Evolutionary conservation across 768 basidiomycete genomes (phyloP).

Genomic region (Agrocybe praecox): DNA sequence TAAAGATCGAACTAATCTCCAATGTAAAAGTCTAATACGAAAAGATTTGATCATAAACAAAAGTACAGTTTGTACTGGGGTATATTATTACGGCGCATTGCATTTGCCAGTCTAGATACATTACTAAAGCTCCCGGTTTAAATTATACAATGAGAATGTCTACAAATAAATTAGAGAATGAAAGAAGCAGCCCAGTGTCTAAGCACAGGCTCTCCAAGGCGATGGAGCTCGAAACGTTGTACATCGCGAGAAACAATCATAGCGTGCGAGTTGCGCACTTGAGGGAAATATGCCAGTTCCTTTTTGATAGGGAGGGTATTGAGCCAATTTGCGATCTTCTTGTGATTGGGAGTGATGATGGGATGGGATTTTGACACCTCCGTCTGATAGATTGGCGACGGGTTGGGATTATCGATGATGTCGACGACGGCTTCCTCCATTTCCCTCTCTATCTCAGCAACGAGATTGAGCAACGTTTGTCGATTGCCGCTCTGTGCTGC

Average conservation of each 20-base stretch:
- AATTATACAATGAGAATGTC: not conserved
- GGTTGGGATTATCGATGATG: conserved; percentile 49
- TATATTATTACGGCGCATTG: not conserved
- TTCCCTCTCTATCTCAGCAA: conserved; percentile 59
- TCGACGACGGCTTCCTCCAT: conserved; percentile 66
- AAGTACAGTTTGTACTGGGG: not conserved
- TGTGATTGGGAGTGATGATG: conserved; percentile 58
- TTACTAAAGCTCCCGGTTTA: not conserved
- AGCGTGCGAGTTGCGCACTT: conserved; percentile 67
- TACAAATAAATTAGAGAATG: conserved; percentile 23
- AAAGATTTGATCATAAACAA: too few relatives aligned
- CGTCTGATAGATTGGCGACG: conserved; percentile 21
- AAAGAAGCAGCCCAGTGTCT: conserved; percentile 75
- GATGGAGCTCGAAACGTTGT: conserved; percentile 58
- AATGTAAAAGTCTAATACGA: too few relatives aligned
- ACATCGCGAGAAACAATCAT: conserved; percentile 72
- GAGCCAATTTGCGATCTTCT: conserved; percentile 55
- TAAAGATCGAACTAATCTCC: too few relatives aligned
- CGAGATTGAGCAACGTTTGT: conserved; percentile 55
- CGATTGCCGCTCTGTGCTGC: conserved; percentile 41
- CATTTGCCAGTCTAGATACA: too few relatives aligned
- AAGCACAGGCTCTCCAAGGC: conserved; percentile 64
- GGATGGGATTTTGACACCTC: conserved; percentile 36
- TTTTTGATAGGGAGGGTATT: conserved; percentile 77
- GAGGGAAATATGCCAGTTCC: conserved; percentile 64